Conservation (phyloP, 805 yeast genomes). For the Myxozyma neotropica region DNA sequence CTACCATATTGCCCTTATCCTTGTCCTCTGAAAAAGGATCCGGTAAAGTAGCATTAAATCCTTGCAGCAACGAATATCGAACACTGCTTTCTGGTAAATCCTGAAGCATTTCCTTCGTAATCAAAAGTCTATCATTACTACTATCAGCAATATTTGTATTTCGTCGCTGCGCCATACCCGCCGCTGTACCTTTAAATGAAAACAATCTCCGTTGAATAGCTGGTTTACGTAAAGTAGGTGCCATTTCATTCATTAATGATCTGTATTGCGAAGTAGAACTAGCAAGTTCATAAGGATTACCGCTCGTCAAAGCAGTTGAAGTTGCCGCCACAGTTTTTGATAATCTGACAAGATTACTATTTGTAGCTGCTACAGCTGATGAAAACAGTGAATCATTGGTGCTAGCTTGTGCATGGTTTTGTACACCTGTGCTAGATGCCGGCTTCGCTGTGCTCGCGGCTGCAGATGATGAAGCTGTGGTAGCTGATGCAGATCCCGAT, state of each 20-base stretch:
- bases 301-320: conserved; percentile 41
- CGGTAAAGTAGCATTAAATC: conserved; percentile 57
- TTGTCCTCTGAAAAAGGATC: conserved; percentile 10
- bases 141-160: background rate
- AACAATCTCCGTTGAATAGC: conserved; percentile 47
- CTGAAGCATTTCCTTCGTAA: conserved; percentile 63
- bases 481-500: background rate
- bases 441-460: background rate
- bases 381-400: conserved; percentile 40
- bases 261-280: conserved; percentile 47
- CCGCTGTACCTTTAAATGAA: conserved; percentile 33
- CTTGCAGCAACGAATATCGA: conserved; percentile 63
- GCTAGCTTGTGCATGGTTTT: background rate
- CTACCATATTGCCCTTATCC: background rate
- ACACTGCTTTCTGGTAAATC: conserved; percentile 51
- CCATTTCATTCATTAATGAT: conserved; percentile 51
- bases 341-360: conserved; percentile 43
- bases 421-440: background rate
- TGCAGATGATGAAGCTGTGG: background rate
- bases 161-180: conserved; percentile 2
- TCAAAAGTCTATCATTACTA: conserved; percentile 2
- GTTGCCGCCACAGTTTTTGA: conserved; percentile 46
- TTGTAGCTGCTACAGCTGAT: conserved; percentile 46
- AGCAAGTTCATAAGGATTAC: conserved; percentile 40
- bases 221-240: conserved; percentile 44